phyloP scores from a whole-genome alignment of 2,329 filamentous ascomycete species.

The Ophiostoma novo-ulmi region DNA sequence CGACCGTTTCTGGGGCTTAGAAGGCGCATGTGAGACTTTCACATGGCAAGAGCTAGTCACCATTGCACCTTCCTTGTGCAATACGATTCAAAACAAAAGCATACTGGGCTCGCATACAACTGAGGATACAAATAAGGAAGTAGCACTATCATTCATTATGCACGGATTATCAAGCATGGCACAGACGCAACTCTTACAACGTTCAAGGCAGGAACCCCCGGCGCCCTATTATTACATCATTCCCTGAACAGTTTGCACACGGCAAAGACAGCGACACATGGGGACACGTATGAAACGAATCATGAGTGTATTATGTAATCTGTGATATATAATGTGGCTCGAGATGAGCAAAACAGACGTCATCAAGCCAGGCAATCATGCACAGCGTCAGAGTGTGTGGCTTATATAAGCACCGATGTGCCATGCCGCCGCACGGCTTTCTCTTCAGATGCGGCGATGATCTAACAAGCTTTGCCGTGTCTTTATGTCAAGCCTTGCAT shows the following conservation, averaged over 20 bases:
- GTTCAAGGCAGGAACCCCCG: not conserved
- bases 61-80: not conserved
- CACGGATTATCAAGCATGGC: not conserved
- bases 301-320: not conserved
- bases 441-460: not conserved
- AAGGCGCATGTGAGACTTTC: slow-evolving; percentile 10
- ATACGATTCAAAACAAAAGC: not conserved
- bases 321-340: not conserved
- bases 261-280: too few species aligned
- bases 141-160: not conserved
- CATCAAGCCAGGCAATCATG: not conserved
- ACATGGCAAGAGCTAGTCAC: slow-evolving; percentile 7
- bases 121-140: not conserved
- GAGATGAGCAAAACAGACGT: not conserved
- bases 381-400: too few species aligned
- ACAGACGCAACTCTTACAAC: not conserved
- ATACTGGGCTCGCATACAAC: not conserved
- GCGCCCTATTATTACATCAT: not conserved
- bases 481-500: not conserved
- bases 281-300: not conserved
- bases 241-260: not conserved
- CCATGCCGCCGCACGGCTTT: not conserved
- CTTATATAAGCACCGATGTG: not conserved
- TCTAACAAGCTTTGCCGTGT: not conserved
- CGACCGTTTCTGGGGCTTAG: not conserved